Conservation (phyloP, 768 basidiomycete genomes). For the Coprinopsis strossmayeri region DNA sequence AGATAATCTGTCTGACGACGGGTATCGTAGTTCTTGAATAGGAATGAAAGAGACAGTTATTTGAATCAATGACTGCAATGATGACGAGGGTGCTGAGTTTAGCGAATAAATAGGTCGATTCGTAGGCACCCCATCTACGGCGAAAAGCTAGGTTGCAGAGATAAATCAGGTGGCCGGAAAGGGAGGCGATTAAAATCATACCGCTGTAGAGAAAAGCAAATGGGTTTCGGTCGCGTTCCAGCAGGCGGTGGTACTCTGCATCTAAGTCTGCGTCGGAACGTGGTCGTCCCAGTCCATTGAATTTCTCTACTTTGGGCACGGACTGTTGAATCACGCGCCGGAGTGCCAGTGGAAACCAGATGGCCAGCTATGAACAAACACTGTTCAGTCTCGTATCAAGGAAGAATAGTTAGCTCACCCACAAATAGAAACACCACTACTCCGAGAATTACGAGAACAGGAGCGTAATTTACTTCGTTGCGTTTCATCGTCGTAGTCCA, state of each 20-base stretch:
- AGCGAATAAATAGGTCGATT: constrained; percentile 58
- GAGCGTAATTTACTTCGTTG: constrained; percentile 65
- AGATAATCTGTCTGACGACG: constrained; percentile 53
- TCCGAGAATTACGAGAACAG: constrained; percentile 53
- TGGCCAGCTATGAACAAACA: constrained; percentile 40
- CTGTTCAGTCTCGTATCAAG: neutral
- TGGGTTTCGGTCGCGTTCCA: constrained; percentile 58
- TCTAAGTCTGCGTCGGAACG: constrained; percentile 54
- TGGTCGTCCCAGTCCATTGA: constrained; percentile 62
- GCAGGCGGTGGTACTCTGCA: constrained; percentile 61
- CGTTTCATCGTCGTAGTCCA: constrained; percentile 74
- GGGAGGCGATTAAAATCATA: constrained; percentile 21
- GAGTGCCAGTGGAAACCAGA: constrained; percentile 67
- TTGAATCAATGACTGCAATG: constrained; percentile 57
- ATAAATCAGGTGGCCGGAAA: constrained; percentile 2
- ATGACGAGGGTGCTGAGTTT: constrained; percentile 65
- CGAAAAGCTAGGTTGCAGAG: constrained; percentile 57
- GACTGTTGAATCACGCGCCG: constrained; percentile 47
- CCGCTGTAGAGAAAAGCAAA: constrained; percentile 68
- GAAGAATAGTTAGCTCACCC: constrained; percentile 17
- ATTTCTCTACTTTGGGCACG: constrained; percentile 59
- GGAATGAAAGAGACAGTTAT: constrained; percentile 69
- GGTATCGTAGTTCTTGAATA: constrained; percentile 42
- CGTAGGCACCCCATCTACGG: constrained; percentile 60
- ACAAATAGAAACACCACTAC: constrained; percentile 45